Evolutionary conservation across 768 basidiomycete genomes (phyloP), one percentile per base, ranked within the genome.

Genomic region (Gautieria morchelliformis): DNA sequence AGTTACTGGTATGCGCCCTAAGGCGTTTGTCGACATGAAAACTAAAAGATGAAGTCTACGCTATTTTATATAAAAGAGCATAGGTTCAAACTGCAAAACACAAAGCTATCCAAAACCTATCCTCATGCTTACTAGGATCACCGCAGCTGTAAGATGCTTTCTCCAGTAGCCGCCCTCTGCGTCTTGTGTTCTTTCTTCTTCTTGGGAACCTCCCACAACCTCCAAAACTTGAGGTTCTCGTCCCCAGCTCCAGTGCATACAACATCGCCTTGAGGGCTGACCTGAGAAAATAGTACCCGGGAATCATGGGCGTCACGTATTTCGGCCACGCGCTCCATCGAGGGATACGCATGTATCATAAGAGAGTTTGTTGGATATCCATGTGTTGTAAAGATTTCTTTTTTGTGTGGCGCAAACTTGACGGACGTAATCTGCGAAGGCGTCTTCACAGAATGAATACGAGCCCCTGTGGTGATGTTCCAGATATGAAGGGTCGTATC

Each of bases 191-290:
- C 78, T 72, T 80, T 82, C 73, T 79, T 84, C 64, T 66, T 74
- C 61, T 71, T 73, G 9, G 72, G 75, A 42, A 77, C 69, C 50
- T 89, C 88, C 89, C 89, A 90, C 40, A 91, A 78, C 58, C 83
- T 81, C 93, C 93, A 95, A 71, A 95, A 95, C 75, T 97, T 98
- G 64, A 98, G 75, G 65, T 94, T 94, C 75, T 98, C 95, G 66
- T 98, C 96, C 0, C 88, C 88, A 1, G 91, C 92, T 8, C 89
- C 92, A 0, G 95, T 98, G 61, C 84, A 88, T 10, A 99, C 85
- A 4, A 93, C 84, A 62, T 93, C 92, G 0, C 96, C 96, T 7
- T 83, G 87, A 2, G 96, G 96, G 56, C 87, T 82, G 8, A 96
- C 67, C 20, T 85, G 82, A 56, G 87, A 90, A 67, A 87, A 92